Evolutionary conservation across 1,139 yeast species (phyloP).

Genomic region (Yamadazyma triangularis): DNA sequence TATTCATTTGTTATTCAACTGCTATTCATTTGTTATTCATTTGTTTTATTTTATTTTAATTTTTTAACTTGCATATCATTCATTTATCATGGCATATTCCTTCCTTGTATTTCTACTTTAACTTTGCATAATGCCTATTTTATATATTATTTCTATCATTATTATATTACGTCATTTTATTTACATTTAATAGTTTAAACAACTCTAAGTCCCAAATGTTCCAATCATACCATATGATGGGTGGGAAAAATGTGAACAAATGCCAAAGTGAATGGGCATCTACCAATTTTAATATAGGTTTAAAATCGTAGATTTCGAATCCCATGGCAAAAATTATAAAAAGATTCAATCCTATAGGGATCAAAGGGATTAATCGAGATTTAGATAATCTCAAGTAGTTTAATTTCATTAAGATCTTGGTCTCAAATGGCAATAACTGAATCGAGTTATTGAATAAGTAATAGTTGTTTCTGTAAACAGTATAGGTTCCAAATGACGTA

Average conservation of each 20-base stretch:
- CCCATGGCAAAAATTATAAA: slow-evolving; percentile 32
- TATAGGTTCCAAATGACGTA: slow-evolving; percentile 23
- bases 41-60: no score
- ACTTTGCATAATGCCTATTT: background rate
- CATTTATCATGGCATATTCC: no score
- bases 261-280: slow-evolving; percentile 48
- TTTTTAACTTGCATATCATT: background rate
- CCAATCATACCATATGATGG: slow-evolving; percentile 46
- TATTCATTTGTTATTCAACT: no score
- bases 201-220: slow-evolving; percentile 47
- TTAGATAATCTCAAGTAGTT: slow-evolving; percentile 23
- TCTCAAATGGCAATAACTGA: slow-evolving; percentile 38
- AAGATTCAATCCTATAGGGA: slow-evolving; percentile 33
- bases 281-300: slow-evolving; percentile 27
- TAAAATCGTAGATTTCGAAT: slow-evolving; percentile 38
- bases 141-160: background rate
- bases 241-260: slow-evolving; percentile 38
- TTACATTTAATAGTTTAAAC: slow-evolving; percentile 14
- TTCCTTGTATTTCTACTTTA: no score
- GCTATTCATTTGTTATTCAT: no score
- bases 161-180: background rate
- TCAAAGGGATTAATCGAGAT: slow-evolving; percentile 27
- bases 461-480: slow-evolving; percentile 17
- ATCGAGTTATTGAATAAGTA: slow-evolving; percentile 33
- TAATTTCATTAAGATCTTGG: slow-evolving; percentile 30